A percentile compares a stretch with the other conserved stretches of the same genome.
Evolutionary conservation across 2,329 filamentous ascomycete genomes (phyloP).

Genomic region (Trichoderma sp.): DNA sequence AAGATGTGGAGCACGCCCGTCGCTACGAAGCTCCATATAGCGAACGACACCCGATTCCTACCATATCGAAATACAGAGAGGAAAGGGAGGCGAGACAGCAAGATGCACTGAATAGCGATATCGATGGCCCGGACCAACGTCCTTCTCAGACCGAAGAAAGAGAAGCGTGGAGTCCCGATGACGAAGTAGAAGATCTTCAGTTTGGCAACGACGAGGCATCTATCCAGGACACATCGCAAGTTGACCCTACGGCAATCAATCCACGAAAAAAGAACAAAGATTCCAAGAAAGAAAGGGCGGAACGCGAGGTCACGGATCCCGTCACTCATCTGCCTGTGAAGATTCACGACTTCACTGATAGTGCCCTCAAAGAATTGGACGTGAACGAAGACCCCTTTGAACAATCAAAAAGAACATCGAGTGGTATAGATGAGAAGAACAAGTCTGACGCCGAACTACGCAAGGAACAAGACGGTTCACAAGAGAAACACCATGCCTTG

Average conservation of each 20-base stretch:
- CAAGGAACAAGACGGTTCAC: conserved; percentile 35
- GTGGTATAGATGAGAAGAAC: conserved; percentile 36
- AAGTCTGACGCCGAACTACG: conserved; percentile 41
- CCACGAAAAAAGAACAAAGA: conserved; percentile 48
- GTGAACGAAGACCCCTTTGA: conserved; percentile 35
- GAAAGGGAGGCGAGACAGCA: conserved; percentile 45
- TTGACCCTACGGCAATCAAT: conserved; percentile 37
- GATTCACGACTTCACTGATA: conserved; percentile 66
- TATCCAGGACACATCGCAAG: conserved; percentile 37
- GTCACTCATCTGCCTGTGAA: conserved; percentile 67
- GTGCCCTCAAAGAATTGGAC: conserved; percentile 48
- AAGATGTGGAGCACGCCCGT: conserved; percentile 38
- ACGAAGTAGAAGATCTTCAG: background rate
- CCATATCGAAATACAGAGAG: conserved; percentile 47
- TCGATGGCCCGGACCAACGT: conserved; percentile 21
- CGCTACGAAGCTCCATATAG: conserved; percentile 43
- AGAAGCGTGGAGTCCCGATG: background rate
- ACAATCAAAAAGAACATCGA: conserved; percentile 36
- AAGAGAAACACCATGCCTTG: conserved; percentile 42
- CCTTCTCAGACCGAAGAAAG: conserved; percentile 15
- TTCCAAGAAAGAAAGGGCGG: conserved; percentile 48
- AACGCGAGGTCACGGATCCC: conserved; percentile 67
- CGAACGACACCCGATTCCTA: conserved; percentile 45
- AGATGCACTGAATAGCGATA: conserved; percentile 34
- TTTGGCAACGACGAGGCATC: conserved; percentile 11